These are phyloP conservation scores for Candida ficus DNA, from an alignment of 805 yeast genomes.

Conservation along the genomic window DNA sequence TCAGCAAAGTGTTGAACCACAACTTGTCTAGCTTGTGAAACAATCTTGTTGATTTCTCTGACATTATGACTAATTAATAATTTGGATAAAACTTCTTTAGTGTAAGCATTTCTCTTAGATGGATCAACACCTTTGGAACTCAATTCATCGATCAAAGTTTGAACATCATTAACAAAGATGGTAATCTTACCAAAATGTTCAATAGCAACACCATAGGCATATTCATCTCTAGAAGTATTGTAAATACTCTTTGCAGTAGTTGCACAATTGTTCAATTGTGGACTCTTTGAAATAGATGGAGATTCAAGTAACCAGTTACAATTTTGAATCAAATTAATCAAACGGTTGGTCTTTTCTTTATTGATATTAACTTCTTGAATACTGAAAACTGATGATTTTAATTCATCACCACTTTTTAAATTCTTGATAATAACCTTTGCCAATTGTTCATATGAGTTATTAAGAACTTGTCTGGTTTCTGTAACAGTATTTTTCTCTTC, in stretches of 20 bases:
- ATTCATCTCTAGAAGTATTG: conserved; percentile 32
- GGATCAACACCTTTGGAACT: conserved; percentile 33
- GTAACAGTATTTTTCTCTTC: neutral
- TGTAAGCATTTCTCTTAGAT: conserved; percentile 59
- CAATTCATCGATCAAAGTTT: conserved; percentile 38
- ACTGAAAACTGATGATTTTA: conserved; percentile 4
- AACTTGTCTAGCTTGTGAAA: conserved; percentile 48
- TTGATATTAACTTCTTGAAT: conserved; percentile 16
- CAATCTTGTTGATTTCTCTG: conserved; percentile 50
- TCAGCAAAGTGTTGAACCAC: conserved; percentile 49
- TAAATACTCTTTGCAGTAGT: conserved; percentile 24
- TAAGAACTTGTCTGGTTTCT: conserved; percentile 24
- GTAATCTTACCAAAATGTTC: conserved; percentile 63
- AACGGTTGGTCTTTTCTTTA: conserved; percentile 34
- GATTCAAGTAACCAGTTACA: conserved; percentile 46
- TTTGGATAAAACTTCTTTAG: conserved; percentile 51
- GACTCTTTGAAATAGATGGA: conserved; percentile 24
- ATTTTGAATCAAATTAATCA: conserved; percentile 47
- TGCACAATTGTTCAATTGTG: conserved; percentile 10
- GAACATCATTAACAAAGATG: conserved; percentile 61
- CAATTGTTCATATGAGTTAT: conserved; percentile 26
- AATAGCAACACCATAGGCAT: conserved; percentile 41
- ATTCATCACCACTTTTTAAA: conserved; percentile 24
- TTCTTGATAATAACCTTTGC: conserved; percentile 27
- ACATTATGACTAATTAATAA: conserved; percentile 53